Evolutionary conservation across 1,284 basidiomycete species (phyloP), one percentile per base, ranked within the genome.

Genomic region (Cryptococcus floricola): DNA sequence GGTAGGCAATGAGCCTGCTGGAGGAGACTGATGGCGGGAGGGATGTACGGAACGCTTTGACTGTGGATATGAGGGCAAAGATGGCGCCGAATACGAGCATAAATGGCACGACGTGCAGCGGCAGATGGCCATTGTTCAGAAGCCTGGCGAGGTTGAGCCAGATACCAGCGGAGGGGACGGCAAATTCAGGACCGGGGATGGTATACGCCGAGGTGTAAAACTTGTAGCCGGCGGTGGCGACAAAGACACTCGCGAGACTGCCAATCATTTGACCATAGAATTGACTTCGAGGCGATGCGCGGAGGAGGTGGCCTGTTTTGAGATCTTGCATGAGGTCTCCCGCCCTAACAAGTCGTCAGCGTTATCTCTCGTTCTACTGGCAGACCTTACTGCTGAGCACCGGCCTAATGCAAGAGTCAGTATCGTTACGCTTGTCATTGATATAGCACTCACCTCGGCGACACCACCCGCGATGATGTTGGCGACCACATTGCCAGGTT

Each of bases 251-350:
- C 5, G 93, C 81, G 0, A 86, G 82, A 10, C 89, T 91, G 28
- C 92, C 92, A 57, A 95, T 87, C 56, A 96, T 79, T 74, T 96
- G 91, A 10, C 88, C 87, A 67, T 85, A 91, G 72, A 93, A 93
- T 66, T 92, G 89, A 3, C 88, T 88, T 68, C 89, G 81, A 25
- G 90, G 90, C 9, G 90, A 91, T 5, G 90, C 92, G 59, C 84
- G 84, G 51, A 94, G 83, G 19, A 97, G 81, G 70, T 93, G 88
- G 0, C 95, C 95, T 1, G 94, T 97, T 79, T 98, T 98, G 63
- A 97, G 81, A 75, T 98, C 95, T 79, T 98, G 94, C 93, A 98
- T 97, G 18, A 98, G 84, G 74, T 98, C 94, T 16, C 94, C 95
- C 8, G 94, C 92, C 73, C 89, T 91, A 64, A 16, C 5, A 23